Evolutionary conservation across 768 basidiomycete genomes (phyloP).

Genomic region (Rhizopogon roseolus): DNA sequence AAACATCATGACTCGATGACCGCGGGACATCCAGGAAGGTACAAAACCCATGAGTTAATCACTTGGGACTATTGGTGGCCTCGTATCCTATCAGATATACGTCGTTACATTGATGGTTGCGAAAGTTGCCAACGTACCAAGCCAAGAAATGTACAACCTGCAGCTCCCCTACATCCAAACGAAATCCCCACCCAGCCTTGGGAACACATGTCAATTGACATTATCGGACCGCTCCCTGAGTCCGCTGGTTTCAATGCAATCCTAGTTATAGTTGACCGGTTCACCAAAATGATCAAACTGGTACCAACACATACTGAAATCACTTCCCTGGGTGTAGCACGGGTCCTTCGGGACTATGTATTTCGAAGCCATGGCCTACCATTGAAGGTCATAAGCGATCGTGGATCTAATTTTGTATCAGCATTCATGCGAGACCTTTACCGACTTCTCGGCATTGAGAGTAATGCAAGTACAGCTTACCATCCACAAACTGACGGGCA

Average conservation of each 20-base stretch:
- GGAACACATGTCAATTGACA: slow-evolving; percentile 9
- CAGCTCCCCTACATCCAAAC: slow-evolving; percentile 12
- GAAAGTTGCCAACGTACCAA: slow-evolving; percentile 23
- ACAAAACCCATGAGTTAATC: slow-evolving; percentile 19
- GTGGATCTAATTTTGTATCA: slow-evolving; percentile 25
- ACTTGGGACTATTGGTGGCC: slow-evolving; percentile 26
- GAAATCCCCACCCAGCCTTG: slow-evolving; percentile 6
- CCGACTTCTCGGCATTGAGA: slow-evolving; percentile 25
- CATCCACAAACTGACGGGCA: slow-evolving; percentile 41
- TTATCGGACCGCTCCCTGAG: slow-evolving; percentile 7
- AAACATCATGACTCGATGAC: slow-evolving; percentile 19
- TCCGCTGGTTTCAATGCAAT: slow-evolving; percentile 9
- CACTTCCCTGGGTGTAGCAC: slow-evolving; percentile 13
- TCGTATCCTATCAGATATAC: slow-evolving; percentile 11
- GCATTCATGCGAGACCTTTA: slow-evolving; percentile 28
- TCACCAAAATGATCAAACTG: slow-evolving; percentile 11
- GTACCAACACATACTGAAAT: slow-evolving; percentile 15
- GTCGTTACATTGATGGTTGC: slow-evolving; percentile 21
- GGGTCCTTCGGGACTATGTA: slow-evolving; percentile 14
- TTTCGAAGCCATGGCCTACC: slow-evolving; percentile 25
- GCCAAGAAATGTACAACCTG: slow-evolving; percentile 3
- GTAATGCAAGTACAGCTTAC: slow-evolving; percentile 34
- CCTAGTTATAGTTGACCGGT: slow-evolving; percentile 5
- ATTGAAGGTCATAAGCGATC: slow-evolving; percentile 19
- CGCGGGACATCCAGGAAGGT: slow-evolving; percentile 24